Conservation (phyloP, 2,329 filamentous ascomycete genomes). For the Fusarium heterosporum region DNA sequence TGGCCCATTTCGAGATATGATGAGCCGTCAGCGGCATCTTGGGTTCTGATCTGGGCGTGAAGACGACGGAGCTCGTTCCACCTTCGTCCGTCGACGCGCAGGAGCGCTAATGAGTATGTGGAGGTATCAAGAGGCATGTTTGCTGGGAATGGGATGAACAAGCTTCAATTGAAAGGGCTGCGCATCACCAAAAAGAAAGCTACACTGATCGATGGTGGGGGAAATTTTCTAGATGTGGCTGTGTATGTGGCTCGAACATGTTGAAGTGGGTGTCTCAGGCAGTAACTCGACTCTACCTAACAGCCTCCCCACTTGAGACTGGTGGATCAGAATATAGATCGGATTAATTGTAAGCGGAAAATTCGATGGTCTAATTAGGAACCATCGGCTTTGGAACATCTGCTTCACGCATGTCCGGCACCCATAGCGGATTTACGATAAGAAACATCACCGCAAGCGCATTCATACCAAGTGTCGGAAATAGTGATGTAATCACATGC, state of each 20-base stretch:
- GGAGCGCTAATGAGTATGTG: conserved; percentile 86
- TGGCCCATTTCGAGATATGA: conserved; percentile 97
- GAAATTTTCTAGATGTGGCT: conserved; percentile 45
- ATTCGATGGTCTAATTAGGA: conserved; percentile 1
- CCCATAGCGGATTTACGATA: conserved; percentile 31
- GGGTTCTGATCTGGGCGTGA: conserved; percentile 89
- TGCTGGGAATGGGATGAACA: background rate
- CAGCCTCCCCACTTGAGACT: background rate
- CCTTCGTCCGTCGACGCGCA: conserved; percentile 84
- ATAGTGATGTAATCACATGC: conserved; percentile 30
- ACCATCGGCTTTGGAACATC: conserved; percentile 43
- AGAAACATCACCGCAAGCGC: conserved; percentile 1
- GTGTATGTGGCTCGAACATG: conserved; percentile 33
- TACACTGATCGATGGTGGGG: conserved; percentile 41
- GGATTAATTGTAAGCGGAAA: conserved; percentile 28
- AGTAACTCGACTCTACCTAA: too few relatives aligned
- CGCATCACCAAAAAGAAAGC: conserved; percentile 18
- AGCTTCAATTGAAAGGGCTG: conserved; percentile 8
- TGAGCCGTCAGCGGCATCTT: conserved; percentile 91
- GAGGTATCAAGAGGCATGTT: conserved; percentile 94
- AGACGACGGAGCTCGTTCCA: conserved; percentile 97
- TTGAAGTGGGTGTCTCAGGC: too few relatives aligned
- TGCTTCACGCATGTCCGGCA: conserved; percentile 23
- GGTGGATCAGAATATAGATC: conserved; percentile 27
- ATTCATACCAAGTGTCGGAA: background rate